Evolutionary conservation across 441 rosid genomes (phyloP).

Genomic region (Corymbia calophylla): DNA sequence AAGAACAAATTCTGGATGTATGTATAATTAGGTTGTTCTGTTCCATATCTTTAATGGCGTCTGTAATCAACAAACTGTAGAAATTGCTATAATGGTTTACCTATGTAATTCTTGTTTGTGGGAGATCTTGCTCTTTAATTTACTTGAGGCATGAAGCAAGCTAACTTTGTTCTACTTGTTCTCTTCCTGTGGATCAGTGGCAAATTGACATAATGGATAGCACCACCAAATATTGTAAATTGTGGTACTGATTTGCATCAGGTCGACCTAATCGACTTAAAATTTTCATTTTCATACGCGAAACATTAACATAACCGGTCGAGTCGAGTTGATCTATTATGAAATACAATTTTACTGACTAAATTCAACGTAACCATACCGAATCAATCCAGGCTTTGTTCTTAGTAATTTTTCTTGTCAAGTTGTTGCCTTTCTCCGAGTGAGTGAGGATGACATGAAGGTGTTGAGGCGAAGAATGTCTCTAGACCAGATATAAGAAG

Average conservation of each 20-base stretch:
- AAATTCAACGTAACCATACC: rapidly evolving
- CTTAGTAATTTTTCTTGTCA: background rate
- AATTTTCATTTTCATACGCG: background rate
- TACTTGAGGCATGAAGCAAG: background rate
- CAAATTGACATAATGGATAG: rapidly evolving
- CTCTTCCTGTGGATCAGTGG: background rate
- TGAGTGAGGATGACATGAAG: background rate
- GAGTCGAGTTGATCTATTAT: background rate
- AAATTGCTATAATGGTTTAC: background rate
- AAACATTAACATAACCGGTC: rapidly evolving
- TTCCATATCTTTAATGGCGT: background rate
- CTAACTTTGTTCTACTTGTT: background rate
- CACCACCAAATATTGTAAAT: background rate
- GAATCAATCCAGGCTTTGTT: background rate
- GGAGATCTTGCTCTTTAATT: background rate
- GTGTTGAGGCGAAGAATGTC: rapidly evolving
- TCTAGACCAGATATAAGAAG: background rate
- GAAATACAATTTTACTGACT: rapidly evolving
- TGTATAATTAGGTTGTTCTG: background rate
- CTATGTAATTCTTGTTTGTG: background rate
- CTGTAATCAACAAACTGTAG: background rate
- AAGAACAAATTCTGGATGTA: background rate
- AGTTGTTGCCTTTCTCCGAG: background rate
- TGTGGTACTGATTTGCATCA: rapidly evolving
- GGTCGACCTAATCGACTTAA: rapidly evolving